These are phyloP conservation scores for Opeltia flavorubescens DNA, from an alignment of 495 filamentous ascomycete genomes.

Conservation along the genomic window DNA sequence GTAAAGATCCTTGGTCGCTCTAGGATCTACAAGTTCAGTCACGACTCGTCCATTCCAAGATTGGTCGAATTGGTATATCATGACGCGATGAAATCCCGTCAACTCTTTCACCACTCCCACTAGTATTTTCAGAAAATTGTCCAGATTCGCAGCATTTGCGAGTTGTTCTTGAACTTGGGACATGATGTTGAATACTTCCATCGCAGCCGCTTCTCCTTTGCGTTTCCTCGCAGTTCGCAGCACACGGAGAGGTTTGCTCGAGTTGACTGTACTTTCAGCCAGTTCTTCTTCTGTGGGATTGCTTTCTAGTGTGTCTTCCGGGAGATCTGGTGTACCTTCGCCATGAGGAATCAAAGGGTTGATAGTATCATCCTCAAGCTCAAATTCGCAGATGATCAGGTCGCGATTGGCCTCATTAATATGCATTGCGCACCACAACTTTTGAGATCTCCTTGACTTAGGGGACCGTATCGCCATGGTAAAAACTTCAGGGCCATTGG, in stretches of 20 bases:
- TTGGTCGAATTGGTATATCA: slow-evolving; percentile 88
- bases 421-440: slow-evolving; percentile 86
- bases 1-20: slow-evolving; percentile 72
- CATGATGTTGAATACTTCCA: slow-evolving; percentile 92
- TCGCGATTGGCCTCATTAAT: slow-evolving; percentile 49
- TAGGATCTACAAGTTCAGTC: slow-evolving; percentile 70
- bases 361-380: slow-evolving; percentile 65
- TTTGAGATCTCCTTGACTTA: slow-evolving; percentile 31
- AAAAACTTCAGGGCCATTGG: slow-evolving; percentile 80
- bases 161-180: slow-evolving; percentile 73
- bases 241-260: slow-evolving; percentile 65
- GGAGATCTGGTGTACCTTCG: slow-evolving; percentile 39
- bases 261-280: slow-evolving; percentile 54
- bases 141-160: slow-evolving; percentile 50
- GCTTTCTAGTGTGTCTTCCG: slow-evolving; percentile 60
- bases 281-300: slow-evolving; percentile 60
- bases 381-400: slow-evolving; percentile 81
- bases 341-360: slow-evolving; percentile 52
- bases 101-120: slow-evolving; percentile 75
- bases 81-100: slow-evolving; percentile 83
- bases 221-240: slow-evolving; percentile 63
- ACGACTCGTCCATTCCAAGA: slow-evolving; percentile 76
- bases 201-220: slow-evolving; percentile 72
- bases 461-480: slow-evolving; percentile 52
- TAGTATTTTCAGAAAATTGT: slow-evolving; percentile 54